Conservation (phyloP, 345 rosid genomes). For the Noccaea caerulescens region DNA sequence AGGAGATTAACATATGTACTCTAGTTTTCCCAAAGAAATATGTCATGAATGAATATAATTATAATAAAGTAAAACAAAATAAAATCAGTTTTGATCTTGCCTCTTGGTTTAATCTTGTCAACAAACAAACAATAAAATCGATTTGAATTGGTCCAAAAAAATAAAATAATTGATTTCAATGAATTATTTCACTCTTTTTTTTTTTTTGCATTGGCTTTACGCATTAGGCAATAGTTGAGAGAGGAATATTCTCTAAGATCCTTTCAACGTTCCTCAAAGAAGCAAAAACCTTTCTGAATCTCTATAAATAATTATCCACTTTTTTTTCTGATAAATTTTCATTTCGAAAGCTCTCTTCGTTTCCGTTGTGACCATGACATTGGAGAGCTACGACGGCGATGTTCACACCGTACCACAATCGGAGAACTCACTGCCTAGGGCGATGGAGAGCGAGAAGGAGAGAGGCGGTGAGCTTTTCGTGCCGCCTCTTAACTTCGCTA, state of each 20-base stretch:
- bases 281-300: constrained; percentile 8
- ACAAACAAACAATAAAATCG: not conserved
- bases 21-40: not conserved
- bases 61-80: not conserved
- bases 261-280: constrained; percentile 10
- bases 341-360: not conserved
- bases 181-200: not conserved
- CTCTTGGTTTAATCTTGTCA: not conserved
- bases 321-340: not conserved
- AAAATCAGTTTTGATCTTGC: too few species aligned
- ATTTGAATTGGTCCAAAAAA: too few species aligned
- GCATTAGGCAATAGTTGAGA: not conserved
- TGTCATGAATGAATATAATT: too few species aligned
- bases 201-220: constrained; percentile 1
- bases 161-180: too few species aligned
- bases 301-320: constrained; percentile 1
- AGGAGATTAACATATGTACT: not conserved
- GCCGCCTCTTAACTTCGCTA: constrained; percentile 78
- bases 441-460: constrained; percentile 38
- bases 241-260: constrained; percentile 24
- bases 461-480: constrained; percentile 55
- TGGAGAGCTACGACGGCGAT: constrained; percentile 42
- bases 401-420: constrained; percentile 43
- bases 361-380: constrained; percentile 28
- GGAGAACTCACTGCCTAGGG: constrained; percentile 26